Conservation (phyloP, 805 yeast genomes). For the Candida coquimbonensis region DNA sequence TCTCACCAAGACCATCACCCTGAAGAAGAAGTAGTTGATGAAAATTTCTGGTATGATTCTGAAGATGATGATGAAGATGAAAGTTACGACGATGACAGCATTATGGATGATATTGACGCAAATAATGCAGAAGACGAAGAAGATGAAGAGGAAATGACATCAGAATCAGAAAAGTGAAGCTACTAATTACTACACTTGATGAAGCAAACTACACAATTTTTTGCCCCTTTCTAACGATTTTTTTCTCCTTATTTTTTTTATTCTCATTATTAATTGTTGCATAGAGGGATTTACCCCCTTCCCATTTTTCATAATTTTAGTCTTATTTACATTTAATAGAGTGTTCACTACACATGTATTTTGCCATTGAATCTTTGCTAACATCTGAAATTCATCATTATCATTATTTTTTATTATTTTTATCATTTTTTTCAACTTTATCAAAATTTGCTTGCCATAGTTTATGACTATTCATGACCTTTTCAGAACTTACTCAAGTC, state of each 20-base stretch:
- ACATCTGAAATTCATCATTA: not conserved
- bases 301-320: too few relatives aligned
- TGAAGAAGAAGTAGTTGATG: constrained; percentile 57
- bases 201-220: too few relatives aligned
- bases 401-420: too few relatives aligned
- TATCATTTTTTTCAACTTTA: not conserved
- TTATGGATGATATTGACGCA: constrained; percentile 45
- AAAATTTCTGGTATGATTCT: constrained; percentile 80
- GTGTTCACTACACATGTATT: too few relatives aligned
- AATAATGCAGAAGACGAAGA: constrained; percentile 51
- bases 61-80: constrained; percentile 36
- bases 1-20: constrained; percentile 29
- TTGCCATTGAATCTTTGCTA: too few relatives aligned
- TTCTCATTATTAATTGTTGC: too few relatives aligned
- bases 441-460: not conserved
- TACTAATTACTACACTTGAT: not conserved
- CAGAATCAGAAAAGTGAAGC: constrained; percentile 25
- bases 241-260: too few relatives aligned
- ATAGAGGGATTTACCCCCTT: too few relatives aligned
- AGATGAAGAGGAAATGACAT: constrained; percentile 30
- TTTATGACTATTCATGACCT: not conserved
- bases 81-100: constrained; percentile 49
- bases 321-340: too few relatives aligned
- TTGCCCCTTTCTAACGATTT: too few relatives aligned
- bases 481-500: not conserved